Evolutionary conservation across 1,284 basidiomycete species (phyloP), one percentile per base, ranked within the genome.

Genomic region (Cystobasidium pallidum): DNA sequence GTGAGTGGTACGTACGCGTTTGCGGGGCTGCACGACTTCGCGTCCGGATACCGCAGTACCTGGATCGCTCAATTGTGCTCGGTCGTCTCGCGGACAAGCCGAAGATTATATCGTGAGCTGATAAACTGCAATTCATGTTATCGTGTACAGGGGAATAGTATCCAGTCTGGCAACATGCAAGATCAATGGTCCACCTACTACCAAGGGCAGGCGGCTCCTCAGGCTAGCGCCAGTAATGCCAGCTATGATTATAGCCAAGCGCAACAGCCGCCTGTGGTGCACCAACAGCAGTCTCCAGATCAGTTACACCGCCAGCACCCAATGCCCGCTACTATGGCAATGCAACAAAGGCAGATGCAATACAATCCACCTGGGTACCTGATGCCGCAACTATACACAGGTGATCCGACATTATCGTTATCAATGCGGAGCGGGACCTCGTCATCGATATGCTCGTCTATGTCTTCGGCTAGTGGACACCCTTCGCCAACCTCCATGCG

Each of bases 401-500:
- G 45, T 3, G 62, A 64, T 49, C 15, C 24, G 4, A 19, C 62
- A 32, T 21, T 49, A 24, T 64, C 62, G 32, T 13, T 43, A 26
- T 61, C 62, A 0, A 64, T 64, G 45, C 43, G 62, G 43, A 64
- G 32, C 13, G 39, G 47, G 1, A 51, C 62, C 8, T 64, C 45
- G 28, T 64, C 52, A 15, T 52, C 58, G 28, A 54, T 64, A 32
- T 52, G 51, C 1, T 54, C 59, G 15, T 65, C 62, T n/a, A 24
- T 65, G 0, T 65, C 62, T 39, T 41, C 43, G 2, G 43, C 49
- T 47, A 71, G 55, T 26, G 58, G 67, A 10, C 59, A 41, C 36
- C n/a, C 62, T n/a, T 71, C 68, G 24, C 68, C 68, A 4, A 54
- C 61, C 8, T 55, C 59, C 11, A 63, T 55, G 59, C 68, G 68